phyloP scores from a whole-genome alignment of 1,284 basidiomycete species.

The Cutaneotrichosporon mucoides region DNA sequence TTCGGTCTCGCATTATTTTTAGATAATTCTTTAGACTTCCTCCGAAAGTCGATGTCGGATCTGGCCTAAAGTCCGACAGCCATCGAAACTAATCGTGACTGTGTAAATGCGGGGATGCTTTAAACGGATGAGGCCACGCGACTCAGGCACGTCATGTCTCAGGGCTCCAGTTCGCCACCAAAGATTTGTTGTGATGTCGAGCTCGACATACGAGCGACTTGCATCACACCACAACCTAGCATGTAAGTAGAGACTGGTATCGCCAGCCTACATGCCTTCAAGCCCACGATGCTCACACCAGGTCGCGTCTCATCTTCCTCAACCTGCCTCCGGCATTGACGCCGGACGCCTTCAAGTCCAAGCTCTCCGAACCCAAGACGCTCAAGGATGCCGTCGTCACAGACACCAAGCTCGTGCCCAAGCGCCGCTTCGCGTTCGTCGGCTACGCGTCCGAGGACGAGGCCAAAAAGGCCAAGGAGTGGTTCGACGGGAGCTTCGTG shows the following conservation, averaged over 20 bases:
- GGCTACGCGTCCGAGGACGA: conserved; percentile 80
- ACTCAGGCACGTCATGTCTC: neutral
- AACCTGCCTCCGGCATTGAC: conserved; percentile 68
- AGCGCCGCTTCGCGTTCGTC: conserved; percentile 86
- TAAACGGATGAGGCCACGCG: neutral
- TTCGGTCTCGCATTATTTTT: neutral
- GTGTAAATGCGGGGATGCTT: too few species aligned
- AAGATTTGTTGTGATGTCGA: conserved; percentile 3
- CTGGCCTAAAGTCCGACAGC: too few species aligned
- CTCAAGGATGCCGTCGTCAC: conserved; percentile 58
- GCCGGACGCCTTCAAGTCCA: conserved; percentile 58
- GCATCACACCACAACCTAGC: too few species aligned
- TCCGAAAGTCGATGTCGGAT: neutral
- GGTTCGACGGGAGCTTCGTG: conserved; percentile 78
- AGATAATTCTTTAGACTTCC: neutral
- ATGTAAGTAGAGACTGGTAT: neutral
- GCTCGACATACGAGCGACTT: too few species aligned
- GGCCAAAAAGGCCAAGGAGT: conserved; percentile 69
- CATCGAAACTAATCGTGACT: too few species aligned
- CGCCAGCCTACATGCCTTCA: neutral
- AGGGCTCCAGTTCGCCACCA: neutral
- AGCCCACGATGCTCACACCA: conserved; percentile 12
- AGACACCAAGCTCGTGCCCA: conserved; percentile 77
- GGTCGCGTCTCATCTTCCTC: conserved; percentile 87
- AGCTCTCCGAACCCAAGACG: conserved; percentile 44